phyloP scores from a whole-genome alignment of 2,329 filamentous ascomycete genomes.

The Penicillium occitanis region DNA sequence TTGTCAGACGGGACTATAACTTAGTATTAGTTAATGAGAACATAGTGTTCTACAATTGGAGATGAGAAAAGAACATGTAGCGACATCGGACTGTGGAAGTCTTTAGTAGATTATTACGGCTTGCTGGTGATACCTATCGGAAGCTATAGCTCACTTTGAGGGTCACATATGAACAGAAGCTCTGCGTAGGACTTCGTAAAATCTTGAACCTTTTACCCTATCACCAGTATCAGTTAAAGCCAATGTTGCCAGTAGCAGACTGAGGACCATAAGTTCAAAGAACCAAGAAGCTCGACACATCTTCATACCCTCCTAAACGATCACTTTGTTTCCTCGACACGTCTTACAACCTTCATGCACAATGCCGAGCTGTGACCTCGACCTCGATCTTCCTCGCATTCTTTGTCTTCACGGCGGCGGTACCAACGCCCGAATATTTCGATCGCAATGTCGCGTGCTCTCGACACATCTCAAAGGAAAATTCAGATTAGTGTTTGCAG shows the following conservation, averaged over 20 bases:
- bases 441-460: slow-evolving; percentile 63
- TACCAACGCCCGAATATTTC: slow-evolving; percentile 68
- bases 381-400: slow-evolving; percentile 56
- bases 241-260: background rate
- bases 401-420: slow-evolving; percentile 79
- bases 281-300: background rate
- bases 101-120: background rate
- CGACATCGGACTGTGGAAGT: slow-evolving; percentile 2
- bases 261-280: background rate
- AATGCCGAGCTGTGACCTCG: slow-evolving; percentile 7
- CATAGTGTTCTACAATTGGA: background rate
- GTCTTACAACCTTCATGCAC: background rate
- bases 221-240: background rate
- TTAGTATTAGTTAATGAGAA: background rate
- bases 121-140: background rate
- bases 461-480: slow-evolving; percentile 51
- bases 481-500: slow-evolving; percentile 71
- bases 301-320: background rate
- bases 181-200: background rate
- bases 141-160: background rate
- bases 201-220: background rate
- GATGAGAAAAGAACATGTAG: background rate
- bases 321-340: background rate
- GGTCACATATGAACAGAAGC: background rate
- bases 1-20: background rate